These are phyloP conservation scores for Ascochyta rabiei DNA, from an alignment of 2,329 filamentous ascomycete species.

Conservation along the genomic window DNA sequence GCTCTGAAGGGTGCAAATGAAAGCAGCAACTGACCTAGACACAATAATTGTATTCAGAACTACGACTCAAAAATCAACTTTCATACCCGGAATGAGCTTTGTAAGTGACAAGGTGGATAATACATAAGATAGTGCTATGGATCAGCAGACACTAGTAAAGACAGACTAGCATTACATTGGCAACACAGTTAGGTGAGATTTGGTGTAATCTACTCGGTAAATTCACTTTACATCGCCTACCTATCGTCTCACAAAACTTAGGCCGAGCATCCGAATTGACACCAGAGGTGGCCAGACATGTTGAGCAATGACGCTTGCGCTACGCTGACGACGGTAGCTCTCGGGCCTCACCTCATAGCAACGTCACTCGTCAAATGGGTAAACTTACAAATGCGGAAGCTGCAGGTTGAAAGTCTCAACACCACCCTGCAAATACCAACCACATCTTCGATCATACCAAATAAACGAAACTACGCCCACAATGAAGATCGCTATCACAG, in stretches of 20 bases:
- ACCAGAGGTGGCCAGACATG: slow-evolving; percentile 2
- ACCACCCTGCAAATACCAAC: background rate
- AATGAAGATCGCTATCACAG: slow-evolving; percentile 27
- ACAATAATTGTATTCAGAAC: background rate
- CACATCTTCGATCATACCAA: background rate
- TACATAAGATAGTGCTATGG: no score
- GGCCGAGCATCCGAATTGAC: slow-evolving; percentile 2
- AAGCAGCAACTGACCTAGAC: background rate
- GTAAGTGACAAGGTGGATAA: no score
- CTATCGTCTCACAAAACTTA: no score
- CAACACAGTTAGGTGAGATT: no score
- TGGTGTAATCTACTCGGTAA: no score
- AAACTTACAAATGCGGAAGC: slow-evolving; percentile 8
- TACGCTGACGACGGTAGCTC: slow-evolving; percentile 2
- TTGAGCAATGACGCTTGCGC: slow-evolving; percentile 6
- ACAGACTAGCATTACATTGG: no score
- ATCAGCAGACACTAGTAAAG: no score
- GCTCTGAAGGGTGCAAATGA: background rate
- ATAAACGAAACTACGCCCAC: background rate
- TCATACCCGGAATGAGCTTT: background rate
- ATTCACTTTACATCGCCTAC: no score
- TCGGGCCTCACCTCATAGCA: slow-evolving; percentile 11
- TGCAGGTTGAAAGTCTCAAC: background rate
- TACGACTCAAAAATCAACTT: background rate
- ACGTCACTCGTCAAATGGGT: slow-evolving; percentile 11